These are phyloP conservation scores for Pseudogymnoascus sp. DNA, from an alignment of 2,329 filamentous ascomycete genomes.

Conservation along the genomic window DNA sequence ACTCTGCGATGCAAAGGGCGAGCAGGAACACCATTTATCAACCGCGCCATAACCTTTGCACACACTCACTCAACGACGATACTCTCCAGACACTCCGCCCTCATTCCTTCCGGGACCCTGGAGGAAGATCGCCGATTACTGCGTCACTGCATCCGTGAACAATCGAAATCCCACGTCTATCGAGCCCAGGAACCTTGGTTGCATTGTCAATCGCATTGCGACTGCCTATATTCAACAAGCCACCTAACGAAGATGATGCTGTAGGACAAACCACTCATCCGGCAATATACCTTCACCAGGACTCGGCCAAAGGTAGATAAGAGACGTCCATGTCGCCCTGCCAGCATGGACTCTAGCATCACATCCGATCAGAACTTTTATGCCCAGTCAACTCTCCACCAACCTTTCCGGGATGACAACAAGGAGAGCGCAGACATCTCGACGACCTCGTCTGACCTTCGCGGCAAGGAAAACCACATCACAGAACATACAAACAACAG, in stretches of 20 bases:
- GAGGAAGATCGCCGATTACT: conserved; percentile 2
- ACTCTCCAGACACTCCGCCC: background rate
- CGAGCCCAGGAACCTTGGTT: background rate
- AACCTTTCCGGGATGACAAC: background rate
- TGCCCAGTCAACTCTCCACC: conserved; percentile 12
- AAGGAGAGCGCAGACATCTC: background rate
- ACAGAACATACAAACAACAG: background rate
- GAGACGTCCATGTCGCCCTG: conserved; percentile 6
- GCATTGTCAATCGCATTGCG: background rate
- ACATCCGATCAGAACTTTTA: conserved; percentile 29
- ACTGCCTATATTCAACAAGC: background rate
- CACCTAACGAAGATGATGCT: background rate
- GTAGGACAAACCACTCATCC: background rate
- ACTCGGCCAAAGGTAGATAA: conserved; percentile 1
- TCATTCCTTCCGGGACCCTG: background rate
- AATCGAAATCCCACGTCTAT: background rate
- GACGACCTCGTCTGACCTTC: background rate
- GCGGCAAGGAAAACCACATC: background rate
- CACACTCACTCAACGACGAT: background rate
- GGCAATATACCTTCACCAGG: conserved; percentile 4
- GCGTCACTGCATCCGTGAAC: background rate
- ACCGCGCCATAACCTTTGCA: background rate
- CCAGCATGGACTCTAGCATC: conserved; percentile 27
- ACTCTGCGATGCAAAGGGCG: background rate
- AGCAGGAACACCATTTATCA: background rate